Evolutionary conservation across 1,284 basidiomycete species (phyloP).

Genomic region (Schizophyllum commune): DNA sequence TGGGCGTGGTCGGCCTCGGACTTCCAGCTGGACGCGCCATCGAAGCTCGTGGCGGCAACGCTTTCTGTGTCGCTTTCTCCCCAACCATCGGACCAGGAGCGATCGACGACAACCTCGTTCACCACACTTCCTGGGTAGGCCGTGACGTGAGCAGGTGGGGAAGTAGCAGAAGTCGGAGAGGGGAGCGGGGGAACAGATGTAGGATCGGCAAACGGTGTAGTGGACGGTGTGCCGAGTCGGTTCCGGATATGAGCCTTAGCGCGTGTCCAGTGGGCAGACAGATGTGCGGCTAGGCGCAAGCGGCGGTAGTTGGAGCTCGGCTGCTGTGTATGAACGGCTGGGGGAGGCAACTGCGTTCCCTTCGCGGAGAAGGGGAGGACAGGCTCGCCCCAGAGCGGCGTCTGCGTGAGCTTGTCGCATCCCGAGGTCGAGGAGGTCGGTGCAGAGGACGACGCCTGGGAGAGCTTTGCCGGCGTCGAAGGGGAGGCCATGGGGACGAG

Average conservation of each 20-base stretch:
- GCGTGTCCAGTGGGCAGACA: background rate
- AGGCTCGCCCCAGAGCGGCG: background rate
- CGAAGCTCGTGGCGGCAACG: conserved; percentile 26
- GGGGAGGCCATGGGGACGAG: background rate
- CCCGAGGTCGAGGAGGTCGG: background rate
- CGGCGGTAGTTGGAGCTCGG: background rate
- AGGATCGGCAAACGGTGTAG: conserved; percentile 1
- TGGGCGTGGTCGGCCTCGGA: conserved; percentile 3
- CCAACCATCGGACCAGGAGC: conserved; percentile 41
- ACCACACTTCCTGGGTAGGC: conserved; percentile 23
- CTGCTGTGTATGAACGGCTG: background rate
- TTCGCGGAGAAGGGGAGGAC: background rate
- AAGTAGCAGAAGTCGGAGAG: background rate
- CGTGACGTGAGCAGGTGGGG: background rate
- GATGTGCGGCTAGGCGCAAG: background rate
- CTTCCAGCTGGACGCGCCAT: conserved; percentile 4
- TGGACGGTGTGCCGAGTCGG: conserved; percentile 4
- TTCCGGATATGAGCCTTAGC: background rate
- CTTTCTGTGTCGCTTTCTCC: conserved; percentile 28
- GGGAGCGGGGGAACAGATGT: background rate
- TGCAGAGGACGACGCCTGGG: background rate
- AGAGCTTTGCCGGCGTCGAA: background rate
- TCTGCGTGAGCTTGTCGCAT: background rate
- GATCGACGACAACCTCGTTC: conserved; percentile 52
- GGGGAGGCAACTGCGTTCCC: background rate